phyloP scores from a whole-genome alignment of 352 stramenopile species.

The Globisporangium spinosum region DNA sequence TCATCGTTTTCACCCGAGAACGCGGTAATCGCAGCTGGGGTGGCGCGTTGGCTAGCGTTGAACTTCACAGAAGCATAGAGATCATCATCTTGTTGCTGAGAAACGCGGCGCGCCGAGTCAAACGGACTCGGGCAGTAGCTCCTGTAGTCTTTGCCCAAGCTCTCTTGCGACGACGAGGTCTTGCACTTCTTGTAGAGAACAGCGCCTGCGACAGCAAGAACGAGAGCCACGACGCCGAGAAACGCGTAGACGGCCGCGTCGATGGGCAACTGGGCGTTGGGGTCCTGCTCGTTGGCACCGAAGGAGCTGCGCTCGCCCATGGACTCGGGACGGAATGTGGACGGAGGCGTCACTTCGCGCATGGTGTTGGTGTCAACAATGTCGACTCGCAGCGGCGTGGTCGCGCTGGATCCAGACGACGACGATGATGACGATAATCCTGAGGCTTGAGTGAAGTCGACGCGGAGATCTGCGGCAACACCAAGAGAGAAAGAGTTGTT shows the following conservation, averaged over 20 bases:
- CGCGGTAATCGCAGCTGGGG: not conserved
- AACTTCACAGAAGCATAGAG: not conserved
- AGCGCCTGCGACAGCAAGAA: not conserved
- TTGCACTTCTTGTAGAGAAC: slow-evolving; percentile 4
- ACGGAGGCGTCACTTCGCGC: not conserved
- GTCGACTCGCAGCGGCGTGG: not conserved
- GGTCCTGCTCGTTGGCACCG: not conserved
- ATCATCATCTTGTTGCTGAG: not conserved
- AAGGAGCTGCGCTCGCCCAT: not conserved
- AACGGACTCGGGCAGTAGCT: slow-evolving; percentile 9
- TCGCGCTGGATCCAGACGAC: not conserved
- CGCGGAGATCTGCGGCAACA: not conserved
- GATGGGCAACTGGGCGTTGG: not conserved
- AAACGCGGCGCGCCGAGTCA: not conserved
- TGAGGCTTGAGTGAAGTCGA: not conserved
- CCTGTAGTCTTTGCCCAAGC: not conserved
- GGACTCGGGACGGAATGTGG: not conserved
- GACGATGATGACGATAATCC: not conserved
- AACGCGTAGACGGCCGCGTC: not conserved
- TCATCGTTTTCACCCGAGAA: not conserved
- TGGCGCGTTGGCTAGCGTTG: not conserved
- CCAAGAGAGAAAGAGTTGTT: not conserved
- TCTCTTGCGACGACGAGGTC: not conserved
- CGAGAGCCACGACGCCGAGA: not conserved
- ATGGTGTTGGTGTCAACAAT: not conserved